Percentiles rank a stretch among this genome's conserved stretches.
Conservation (phyloP, 2,329 filamentous ascomycete genomes). For the Chlorencoelia australis region DNA sequence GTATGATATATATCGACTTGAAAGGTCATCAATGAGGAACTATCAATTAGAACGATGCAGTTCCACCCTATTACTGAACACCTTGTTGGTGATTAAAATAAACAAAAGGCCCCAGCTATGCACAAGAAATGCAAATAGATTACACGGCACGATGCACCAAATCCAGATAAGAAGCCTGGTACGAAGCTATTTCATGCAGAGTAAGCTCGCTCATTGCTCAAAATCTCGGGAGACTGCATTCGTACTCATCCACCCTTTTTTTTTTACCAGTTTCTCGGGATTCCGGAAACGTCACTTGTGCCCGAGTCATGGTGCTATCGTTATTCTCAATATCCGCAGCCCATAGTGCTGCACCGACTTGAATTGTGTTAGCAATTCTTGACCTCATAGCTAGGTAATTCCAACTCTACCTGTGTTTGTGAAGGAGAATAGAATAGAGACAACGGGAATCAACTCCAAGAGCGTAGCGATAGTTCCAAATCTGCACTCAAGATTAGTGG, state of each 20-base stretch:
- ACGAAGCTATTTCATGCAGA: too few species aligned
- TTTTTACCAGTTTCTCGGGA: slow-evolving; percentile 14
- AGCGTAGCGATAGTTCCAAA: slow-evolving; percentile 66
- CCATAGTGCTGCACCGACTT: slow-evolving; percentile 88
- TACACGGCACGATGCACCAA: too few species aligned
- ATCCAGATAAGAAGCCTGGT: too few species aligned
- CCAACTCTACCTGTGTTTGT: slow-evolving; percentile 61
- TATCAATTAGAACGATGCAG: too few species aligned
- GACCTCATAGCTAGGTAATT: too few species aligned
- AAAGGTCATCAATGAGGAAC: too few species aligned
- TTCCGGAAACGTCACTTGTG: slow-evolving; percentile 14
- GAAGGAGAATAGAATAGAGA: slow-evolving; percentile 76
- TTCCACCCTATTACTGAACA: too few species aligned
- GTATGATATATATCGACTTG: too few species aligned
- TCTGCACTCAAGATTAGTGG: slow-evolving; percentile 37
- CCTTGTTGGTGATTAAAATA: too few species aligned
- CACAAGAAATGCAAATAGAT: too few species aligned
- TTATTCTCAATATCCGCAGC: slow-evolving; percentile 67
- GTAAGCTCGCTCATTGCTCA: too few species aligned
- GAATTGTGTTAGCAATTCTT: slow-evolving; percentile 2
- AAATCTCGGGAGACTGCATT: slow-evolving; percentile 18
- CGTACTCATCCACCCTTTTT: slow-evolving; percentile 12
- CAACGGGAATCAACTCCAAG: slow-evolving; percentile 76
- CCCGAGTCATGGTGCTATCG: slow-evolving; percentile 22
- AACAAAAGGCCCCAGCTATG: too few species aligned